Evolutionary conservation across 169 alveolate genomes (phyloP), one percentile per base, ranked within the genome.

Genomic region (Plasmodium billcollinsi): DNA sequence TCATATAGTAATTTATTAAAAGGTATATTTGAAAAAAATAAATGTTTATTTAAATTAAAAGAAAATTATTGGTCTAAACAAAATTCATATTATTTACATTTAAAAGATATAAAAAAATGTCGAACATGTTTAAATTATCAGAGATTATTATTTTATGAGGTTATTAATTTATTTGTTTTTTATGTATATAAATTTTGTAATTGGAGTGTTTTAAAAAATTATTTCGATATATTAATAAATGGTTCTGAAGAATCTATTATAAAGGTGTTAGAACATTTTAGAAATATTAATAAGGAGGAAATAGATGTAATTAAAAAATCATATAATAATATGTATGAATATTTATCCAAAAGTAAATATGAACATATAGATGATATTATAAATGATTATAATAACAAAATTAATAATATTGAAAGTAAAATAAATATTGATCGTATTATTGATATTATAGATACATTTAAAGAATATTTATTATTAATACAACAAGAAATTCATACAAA

Each of bases 151-250:
- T 86, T 86, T 49, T 52, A 59, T 61, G 92, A 86, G 71, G 43
- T 86, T 12, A 12, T 86, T 9, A 86, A 86, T 21, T 43, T 86
- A 33, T 86, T 86, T 59, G 88, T 72, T 47, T 86, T 72, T 49
- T 86, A 71, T 72, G 88, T 86, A 1, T 72, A 61, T 20, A 86
- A 72, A 86, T 86, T 72, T 43, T 86, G 92, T 74, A 43, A 50
- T 26, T 86, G 92, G 92, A 58, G 47, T 61, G 8, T 54, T 7
- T 29, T 72, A 65, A 70, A 63, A 71, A 72, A 86, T 86, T 86
- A 86, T 86, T 86, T 86, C 63, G 52, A 50, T 20, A 62, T 72
- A 6, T 26, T 86, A 39, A 86, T 86, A 71, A 61, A 15, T 50
- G 92, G 92, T 24, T 4, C 70, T 15, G 62, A 14, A 20, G 74